These are phyloP conservation scores for Blastocystis sp. DNA, from an alignment of 352 stramenopile species.

Conservation along the genomic window DNA sequence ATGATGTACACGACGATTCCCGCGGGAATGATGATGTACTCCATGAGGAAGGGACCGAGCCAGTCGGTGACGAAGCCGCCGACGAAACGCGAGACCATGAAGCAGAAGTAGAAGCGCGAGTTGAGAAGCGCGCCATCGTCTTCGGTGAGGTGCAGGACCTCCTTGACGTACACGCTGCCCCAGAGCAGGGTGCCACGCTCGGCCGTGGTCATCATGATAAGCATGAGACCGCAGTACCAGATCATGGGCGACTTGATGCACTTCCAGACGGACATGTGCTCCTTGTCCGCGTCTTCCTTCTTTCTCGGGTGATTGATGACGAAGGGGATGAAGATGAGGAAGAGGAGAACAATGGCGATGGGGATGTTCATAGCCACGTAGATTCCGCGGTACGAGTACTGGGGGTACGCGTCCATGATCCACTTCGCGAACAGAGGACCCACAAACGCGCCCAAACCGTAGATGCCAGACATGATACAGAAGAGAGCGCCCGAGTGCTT, in stretches of 20 bases:
- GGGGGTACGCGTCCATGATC: background rate
- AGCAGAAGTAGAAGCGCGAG: slow-evolving; percentile 68
- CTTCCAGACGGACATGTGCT: background rate
- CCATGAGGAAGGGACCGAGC: slow-evolving; percentile 53
- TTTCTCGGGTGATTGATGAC: slow-evolving; percentile 9
- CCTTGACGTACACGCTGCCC: slow-evolving; percentile 69
- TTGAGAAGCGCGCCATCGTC: slow-evolving; percentile 36
- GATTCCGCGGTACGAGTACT: slow-evolving; percentile 6
- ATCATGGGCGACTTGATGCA: slow-evolving; percentile 46
- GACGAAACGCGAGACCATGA: slow-evolving; percentile 57
- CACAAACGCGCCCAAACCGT: slow-evolving; percentile 63
- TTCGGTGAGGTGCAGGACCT: slow-evolving; percentile 49
- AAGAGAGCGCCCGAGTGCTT: slow-evolving; percentile 54
- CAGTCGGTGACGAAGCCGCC: slow-evolving; percentile 67
- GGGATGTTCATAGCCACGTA: slow-evolving; percentile 39
- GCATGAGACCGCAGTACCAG: slow-evolving; percentile 43
- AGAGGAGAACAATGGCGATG: slow-evolving; percentile 3
- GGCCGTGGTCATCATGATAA: slow-evolving; percentile 47
- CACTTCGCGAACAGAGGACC: slow-evolving; percentile 20
- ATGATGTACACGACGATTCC: slow-evolving; percentile 53
- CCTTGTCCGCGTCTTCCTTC: slow-evolving; percentile 1
- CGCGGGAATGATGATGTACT: slow-evolving; percentile 63
- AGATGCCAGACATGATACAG: slow-evolving; percentile 69
- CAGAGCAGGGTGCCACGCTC: slow-evolving; percentile 61
- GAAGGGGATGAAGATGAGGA: slow-evolving; percentile 62